Evolutionary conservation across 2,329 filamentous ascomycete genomes (phyloP), one percentile per base, ranked within the genome.

Genomic region (Trichoderma koningii): DNA sequence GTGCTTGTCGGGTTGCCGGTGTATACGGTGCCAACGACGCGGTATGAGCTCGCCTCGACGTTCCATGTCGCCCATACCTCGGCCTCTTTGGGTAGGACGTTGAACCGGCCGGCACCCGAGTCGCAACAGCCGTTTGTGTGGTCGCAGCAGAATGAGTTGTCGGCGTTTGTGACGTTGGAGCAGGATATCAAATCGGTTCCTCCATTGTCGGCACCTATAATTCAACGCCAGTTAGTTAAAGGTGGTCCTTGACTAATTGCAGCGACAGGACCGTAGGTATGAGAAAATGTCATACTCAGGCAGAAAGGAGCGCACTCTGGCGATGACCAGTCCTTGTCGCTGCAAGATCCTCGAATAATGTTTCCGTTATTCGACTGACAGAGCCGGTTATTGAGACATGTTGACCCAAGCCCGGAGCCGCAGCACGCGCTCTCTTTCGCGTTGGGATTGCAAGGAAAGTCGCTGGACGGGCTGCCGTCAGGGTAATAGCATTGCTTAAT

Each of bases 161-260:
- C 45, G 15, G 44, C 41, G 30, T 60, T 48, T n/a, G 56, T 60
- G 15, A 50, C 56, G 26, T 60, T 50, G 5, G 44, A 60, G 30
- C 56, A 60, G 14, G 56, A 50, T 60, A 60, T 60, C 14, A 60
- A 45, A 41, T 60, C 56, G 19, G 56, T 50, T 38, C 56, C 56
- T 50, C 56, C 56, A 26, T 28, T 41, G 45, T 34, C 34, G 19
- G 56, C 45, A 23, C 19, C 56, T 60, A 50, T 19, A 14, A 3
- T 12, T 38, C 3, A 38, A 21, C 5, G n/a, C 41, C 15, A 50
- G 14, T 30, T 26, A 12, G 38, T 59, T 41, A 47, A 30, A 30
- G 28, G 7, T 30, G 28, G 7, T 9, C 7, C 28, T n/a, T n/a
- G 28, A 30, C 28, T n/a, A 30, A 30, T 9, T 30, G 7, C 10